Evolutionary conservation across 352 stramenopile species (phyloP).

Genomic region (Phytopythium aichiense): DNA sequence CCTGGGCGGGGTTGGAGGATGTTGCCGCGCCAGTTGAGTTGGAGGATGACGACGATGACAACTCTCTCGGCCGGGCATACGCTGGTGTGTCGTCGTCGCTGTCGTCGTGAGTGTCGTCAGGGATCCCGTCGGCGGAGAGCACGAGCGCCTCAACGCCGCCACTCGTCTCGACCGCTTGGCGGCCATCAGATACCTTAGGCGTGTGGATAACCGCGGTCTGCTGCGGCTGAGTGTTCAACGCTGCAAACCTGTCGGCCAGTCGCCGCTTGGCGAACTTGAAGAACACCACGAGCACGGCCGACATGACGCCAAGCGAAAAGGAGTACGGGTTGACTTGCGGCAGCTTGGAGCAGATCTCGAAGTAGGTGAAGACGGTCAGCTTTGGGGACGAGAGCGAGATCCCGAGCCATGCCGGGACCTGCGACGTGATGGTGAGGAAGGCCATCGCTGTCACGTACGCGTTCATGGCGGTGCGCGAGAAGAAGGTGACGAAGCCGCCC

Average conservation of each 20-base stretch:
- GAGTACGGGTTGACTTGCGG: slow-evolving; percentile 48
- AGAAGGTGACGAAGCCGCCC: slow-evolving; percentile 65
- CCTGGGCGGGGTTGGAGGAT: slow-evolving; percentile 34
- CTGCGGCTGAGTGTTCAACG: slow-evolving; percentile 13
- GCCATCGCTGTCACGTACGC: slow-evolving; percentile 63
- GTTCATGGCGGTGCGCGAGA: slow-evolving; percentile 70
- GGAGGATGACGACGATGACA: slow-evolving; percentile 6
- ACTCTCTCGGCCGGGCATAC: background rate
- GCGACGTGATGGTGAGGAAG: slow-evolving; percentile 67
- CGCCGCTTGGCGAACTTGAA: slow-evolving; percentile 32
- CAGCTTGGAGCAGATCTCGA: slow-evolving; percentile 47
- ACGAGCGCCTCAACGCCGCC: background rate
- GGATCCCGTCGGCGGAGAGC: background rate
- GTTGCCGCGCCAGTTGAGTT: slow-evolving; percentile 20
- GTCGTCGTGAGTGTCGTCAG: background rate
- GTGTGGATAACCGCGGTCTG: slow-evolving; percentile 12
- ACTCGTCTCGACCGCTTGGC: background rate
- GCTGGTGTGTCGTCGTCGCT: background rate
- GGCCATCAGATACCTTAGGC: slow-evolving; percentile 5
- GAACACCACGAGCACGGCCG: slow-evolving; percentile 39
- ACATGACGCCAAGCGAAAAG: slow-evolving; percentile 41
- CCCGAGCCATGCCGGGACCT: slow-evolving; percentile 54
- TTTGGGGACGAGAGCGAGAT: slow-evolving; percentile 41
- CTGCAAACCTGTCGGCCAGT: slow-evolving; percentile 48
- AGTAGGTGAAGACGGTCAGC: slow-evolving; percentile 49